A percentile compares a stretch with the other conserved stretches of the same genome.
Evolutionary conservation across 2,329 filamentous ascomycete species (phyloP).

Genomic region (Cytospora mali): DNA sequence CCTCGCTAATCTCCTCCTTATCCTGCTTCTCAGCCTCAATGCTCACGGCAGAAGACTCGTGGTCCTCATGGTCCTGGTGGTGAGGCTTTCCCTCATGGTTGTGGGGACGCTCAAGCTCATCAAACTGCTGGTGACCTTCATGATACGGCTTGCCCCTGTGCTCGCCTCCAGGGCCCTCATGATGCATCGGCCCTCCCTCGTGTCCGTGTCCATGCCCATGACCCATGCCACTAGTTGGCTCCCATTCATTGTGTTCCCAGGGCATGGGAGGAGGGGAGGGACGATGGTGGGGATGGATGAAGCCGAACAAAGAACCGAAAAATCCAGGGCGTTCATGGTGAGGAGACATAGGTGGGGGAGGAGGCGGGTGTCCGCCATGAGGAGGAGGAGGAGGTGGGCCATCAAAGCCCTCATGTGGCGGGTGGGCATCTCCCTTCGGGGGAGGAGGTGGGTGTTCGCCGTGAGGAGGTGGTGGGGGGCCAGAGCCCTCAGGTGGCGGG

Average conservation of each 20-base stretch:
- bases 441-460: slow-evolving; percentile 27
- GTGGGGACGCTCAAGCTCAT: slow-evolving; percentile 1
- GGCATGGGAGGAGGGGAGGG: neutral
- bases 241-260: slow-evolving; percentile 3
- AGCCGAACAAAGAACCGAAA: neutral
- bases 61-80: slow-evolving; percentile 5
- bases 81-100: neutral
- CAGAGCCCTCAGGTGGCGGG: neutral
- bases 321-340: slow-evolving; percentile 5
- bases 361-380: slow-evolving; percentile 26
- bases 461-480: slow-evolving; percentile 15
- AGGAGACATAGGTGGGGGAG: slow-evolving; percentile 21
- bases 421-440: neutral
- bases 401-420: neutral
- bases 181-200: slow-evolving; percentile 3
- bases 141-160: neutral
- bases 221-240: neutral
- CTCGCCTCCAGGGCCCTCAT: neutral
- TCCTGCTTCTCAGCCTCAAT: neutral
- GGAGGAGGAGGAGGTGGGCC: slow-evolving; percentile 25
- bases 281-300: slow-evolving; percentile 10
- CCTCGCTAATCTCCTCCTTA: neutral
- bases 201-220: slow-evolving; percentile 5
- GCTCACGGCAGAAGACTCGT: neutral
- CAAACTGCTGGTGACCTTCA: neutral